A percentile compares a stretch with the other conserved stretches of the same genome.
These are phyloP conservation scores for Dicorynia guianensis DNA, from an alignment of 306 rosid genomes.

Conservation along the genomic window DNA sequence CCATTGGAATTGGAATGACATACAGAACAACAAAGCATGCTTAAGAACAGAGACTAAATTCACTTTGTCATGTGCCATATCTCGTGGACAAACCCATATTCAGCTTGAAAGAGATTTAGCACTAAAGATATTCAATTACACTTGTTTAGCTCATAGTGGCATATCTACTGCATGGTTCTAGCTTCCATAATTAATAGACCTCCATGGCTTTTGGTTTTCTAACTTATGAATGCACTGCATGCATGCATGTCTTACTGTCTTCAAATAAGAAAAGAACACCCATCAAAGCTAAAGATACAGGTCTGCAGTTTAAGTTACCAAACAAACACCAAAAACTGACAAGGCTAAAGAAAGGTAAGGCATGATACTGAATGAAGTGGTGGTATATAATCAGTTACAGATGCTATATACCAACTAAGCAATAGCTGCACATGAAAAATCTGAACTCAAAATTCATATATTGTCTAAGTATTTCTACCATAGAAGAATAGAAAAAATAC, in stretches of 20 bases:
- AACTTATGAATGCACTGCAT: neutral
- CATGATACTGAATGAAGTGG: neutral
- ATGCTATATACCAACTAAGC: neutral
- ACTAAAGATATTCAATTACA: neutral
- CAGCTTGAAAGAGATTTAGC: neutral
- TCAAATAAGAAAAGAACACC: constrained; percentile 10
- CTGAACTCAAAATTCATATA: neutral
- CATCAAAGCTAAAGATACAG: neutral
- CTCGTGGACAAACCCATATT: constrained; percentile 19
- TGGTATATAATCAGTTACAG: neutral
- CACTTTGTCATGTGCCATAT: neutral
- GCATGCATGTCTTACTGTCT: neutral
- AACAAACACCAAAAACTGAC: too few species aligned
- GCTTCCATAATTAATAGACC: neutral
- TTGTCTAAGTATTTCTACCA: constrained; percentile 9
- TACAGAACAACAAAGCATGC: constrained; percentile 33
- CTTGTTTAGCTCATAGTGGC: neutral
- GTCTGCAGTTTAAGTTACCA: neutral
- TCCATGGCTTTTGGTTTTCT: neutral
- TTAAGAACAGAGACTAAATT: constrained; percentile 4
- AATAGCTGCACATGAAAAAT: constrained; percentile 11
- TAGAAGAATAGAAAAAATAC: constrained; percentile 21
- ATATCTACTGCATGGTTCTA: constrained; percentile 2
- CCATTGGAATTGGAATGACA: constrained; percentile 30
- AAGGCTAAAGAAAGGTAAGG: neutral